These are phyloP conservation scores for Fraxinus xanthoxyloides DNA, from an alignment of 305 asterid species.

Conservation along the genomic window DNA sequence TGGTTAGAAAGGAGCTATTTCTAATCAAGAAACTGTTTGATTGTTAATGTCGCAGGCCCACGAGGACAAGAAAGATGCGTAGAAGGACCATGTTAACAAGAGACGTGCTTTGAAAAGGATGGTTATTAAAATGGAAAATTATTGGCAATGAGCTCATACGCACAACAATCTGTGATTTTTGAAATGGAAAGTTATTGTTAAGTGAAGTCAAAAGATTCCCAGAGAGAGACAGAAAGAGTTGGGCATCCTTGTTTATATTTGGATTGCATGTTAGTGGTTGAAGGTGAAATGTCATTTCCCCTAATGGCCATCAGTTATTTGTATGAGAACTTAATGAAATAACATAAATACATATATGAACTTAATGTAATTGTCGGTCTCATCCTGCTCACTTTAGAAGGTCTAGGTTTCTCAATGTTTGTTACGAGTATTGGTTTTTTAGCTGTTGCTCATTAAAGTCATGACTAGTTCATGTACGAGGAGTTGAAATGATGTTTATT, in stretches of 20 bases:
- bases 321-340: not conserved
- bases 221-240: not conserved
- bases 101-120: not conserved
- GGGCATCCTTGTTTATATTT: not conserved
- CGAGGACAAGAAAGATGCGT: not conserved
- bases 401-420: not conserved
- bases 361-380: not conserved
- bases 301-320: not conserved
- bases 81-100: not conserved
- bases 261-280: not conserved
- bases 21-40: conserved; percentile 3
- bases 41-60: not conserved
- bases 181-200: not conserved
- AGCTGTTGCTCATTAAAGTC: not conserved
- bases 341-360: not conserved
- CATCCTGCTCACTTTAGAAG: not conserved
- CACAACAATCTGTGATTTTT: not conserved
- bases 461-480: not conserved
- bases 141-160: not conserved
- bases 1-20: not conserved
- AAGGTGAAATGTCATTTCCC: not conserved
- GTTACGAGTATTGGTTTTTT: not conserved
- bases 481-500: not conserved
- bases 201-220: not conserved
- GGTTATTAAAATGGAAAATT: not conserved